phyloP scores from a whole-genome alignment of 176 grass and related monocot species.

The Eremochloa ophiuroides region DNA sequence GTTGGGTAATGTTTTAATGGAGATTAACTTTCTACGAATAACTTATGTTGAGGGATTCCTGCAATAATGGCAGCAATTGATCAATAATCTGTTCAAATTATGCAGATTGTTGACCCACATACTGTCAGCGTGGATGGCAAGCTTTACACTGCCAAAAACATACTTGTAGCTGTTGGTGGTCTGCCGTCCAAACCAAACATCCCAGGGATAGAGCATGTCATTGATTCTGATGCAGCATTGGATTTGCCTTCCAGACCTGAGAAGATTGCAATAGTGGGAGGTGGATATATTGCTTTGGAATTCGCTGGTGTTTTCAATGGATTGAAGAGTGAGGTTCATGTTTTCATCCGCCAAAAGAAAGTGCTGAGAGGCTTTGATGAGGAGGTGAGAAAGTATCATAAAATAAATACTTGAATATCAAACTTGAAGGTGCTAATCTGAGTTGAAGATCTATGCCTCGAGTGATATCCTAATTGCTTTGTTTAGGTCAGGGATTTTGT shows the following conservation, averaged over 20 bases:
- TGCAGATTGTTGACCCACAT: conserved; percentile 67
- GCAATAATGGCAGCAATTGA: not conserved
- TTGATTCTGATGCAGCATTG: conserved; percentile 77
- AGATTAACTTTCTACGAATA: not conserved
- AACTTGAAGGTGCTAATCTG: not conserved
- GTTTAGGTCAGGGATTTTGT: conserved; percentile 65
- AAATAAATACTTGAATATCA: not conserved
- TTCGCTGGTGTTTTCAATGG: conserved; percentile 83
- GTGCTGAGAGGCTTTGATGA: conserved; percentile 85
- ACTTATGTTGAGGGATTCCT: not conserved
- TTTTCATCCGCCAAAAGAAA: conserved; percentile 82
- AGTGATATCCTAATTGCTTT: not conserved
- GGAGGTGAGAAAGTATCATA: conserved; percentile 40
- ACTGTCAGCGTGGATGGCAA: conserved; percentile 73
- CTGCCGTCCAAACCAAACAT: conserved; percentile 58
- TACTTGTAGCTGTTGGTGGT: conserved; percentile 74
- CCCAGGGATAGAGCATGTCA: conserved; percentile 69
- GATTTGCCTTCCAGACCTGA: conserved; percentile 49
- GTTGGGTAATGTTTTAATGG: conserved; percentile 23
- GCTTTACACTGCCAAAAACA: conserved; percentile 63
- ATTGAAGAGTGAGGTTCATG: conserved; percentile 74
- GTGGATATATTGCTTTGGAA: conserved; percentile 85
- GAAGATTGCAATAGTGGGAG: conserved; percentile 87
- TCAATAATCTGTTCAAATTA: not conserved
- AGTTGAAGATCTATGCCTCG: not conserved